Base-by-base conservation (phyloP, 495 filamentous ascomycete genomes). In the Penicillium simplicissimum region DNA sequence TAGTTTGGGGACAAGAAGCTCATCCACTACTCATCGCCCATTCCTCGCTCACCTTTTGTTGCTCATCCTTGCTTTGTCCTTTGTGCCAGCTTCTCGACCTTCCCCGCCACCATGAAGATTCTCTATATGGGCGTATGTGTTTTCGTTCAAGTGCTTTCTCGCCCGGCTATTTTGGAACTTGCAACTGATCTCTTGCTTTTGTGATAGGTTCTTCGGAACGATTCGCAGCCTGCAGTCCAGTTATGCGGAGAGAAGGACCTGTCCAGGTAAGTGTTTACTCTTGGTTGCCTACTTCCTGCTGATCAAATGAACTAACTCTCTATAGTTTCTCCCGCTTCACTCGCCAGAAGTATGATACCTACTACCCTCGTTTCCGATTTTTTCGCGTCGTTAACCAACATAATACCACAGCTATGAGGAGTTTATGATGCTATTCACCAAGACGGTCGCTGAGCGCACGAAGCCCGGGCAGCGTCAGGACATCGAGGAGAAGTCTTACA, bases 391-490 rank as follows among this genome's bases (percentile, higher is more conserved):
- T 49, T 58, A 55, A 60, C 38, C 45, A 31, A 31, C 31, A 8
- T 36, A 3, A 13, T 38, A 62, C 62, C 61, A 67, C 65, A 81
- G 79, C 67, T 81, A 81, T 66, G 75, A 78, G 61, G 79, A 85
- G 67, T 84, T 85, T 74, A 77, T 84, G 58, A 74, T 76, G 67
- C 72, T 85, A 45, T 84, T 85, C 71, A 76, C 72, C 72, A 82
- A 82, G 68, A 83, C 81, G 6, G 83, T 89, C 19, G 94, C 95
- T 42, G 92, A 96, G 74, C 84, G 90, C 53, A 96, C 92, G 19
- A 81, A 77, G 59, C 88, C 91, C n/a, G 93, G 91, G 36, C 89
- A 94, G 74, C 86, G 95, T 66, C 92, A 96, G 74, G 91, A 93
- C 66, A 87, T 97, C 52, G 89, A 96, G 73, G 91, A 97, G 74